A percentile compares a stretch with the other conserved stretches of the same genome.
Evolutionary conservation across 2,329 filamentous ascomycete genomes (phyloP).

Genomic region (Ceratocystis ficicola): DNA sequence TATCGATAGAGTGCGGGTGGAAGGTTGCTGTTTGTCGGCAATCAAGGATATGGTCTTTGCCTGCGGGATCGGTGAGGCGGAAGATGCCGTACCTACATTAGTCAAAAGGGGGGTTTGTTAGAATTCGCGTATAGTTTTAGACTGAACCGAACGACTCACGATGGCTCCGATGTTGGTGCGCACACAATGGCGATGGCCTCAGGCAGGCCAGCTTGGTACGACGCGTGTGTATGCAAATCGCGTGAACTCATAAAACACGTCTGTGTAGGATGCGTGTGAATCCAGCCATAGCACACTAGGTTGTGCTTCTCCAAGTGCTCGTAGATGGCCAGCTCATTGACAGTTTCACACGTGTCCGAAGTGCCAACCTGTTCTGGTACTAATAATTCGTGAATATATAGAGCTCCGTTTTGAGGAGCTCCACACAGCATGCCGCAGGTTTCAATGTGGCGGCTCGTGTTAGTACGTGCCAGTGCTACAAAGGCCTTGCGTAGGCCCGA

Average conservation of each 20-base stretch:
- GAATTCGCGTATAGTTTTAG: not conserved
- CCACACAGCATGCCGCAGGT: slow-evolving; percentile 93
- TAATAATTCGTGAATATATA: slow-evolving; percentile 79
- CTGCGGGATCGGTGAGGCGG: slow-evolving; percentile 83
- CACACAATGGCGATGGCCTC: slow-evolving; percentile 97
- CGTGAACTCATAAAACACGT: slow-evolving; percentile 96
- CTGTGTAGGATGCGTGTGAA: slow-evolving; percentile 92
- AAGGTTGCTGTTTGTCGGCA: slow-evolving; percentile 73
- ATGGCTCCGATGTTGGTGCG: slow-evolving; percentile 66
- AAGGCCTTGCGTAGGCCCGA: slow-evolving; percentile 61
- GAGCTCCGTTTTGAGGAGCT: slow-evolving; percentile 77
- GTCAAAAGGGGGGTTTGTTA: slow-evolving; percentile 14
- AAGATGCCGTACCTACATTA: slow-evolving; percentile 69
- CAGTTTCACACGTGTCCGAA: slow-evolving; percentile 86
- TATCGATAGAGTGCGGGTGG: slow-evolving; percentile 56
- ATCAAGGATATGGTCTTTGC: slow-evolving; percentile 68
- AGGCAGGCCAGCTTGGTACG: slow-evolving; percentile 91
- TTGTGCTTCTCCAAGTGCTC: slow-evolving; percentile 81
- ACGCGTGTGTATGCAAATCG: slow-evolving; percentile 84
- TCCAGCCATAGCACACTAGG: slow-evolving; percentile 84
- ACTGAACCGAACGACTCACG: slow-evolving; percentile 40
- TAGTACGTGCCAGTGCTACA: slow-evolving; percentile 57
- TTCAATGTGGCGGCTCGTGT: slow-evolving; percentile 73
- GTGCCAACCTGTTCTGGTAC: slow-evolving; percentile 87
- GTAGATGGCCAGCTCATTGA: slow-evolving; percentile 72